These are phyloP conservation scores for Vigna angularis DNA, from an alignment of 306 rosid genomes.

Conservation along the genomic window DNA sequence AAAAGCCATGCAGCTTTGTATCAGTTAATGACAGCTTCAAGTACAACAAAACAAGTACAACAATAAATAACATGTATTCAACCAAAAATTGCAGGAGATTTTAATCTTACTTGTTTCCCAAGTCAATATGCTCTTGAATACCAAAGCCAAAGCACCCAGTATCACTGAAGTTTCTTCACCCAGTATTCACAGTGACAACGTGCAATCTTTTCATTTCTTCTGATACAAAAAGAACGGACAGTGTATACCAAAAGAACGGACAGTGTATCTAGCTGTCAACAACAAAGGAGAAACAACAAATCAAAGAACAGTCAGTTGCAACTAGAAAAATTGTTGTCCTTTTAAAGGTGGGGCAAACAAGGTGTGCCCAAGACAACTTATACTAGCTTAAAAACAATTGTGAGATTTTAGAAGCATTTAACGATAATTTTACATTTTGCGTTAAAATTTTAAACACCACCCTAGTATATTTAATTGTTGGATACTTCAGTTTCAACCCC, in stretches of 20 bases:
- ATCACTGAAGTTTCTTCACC: conserved; percentile 69
- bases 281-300: background rate
- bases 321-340: background rate
- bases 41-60: background rate
- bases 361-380: background rate
- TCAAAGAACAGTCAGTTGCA: conserved; percentile 3
- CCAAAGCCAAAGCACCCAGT: conserved; percentile 90
- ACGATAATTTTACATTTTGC: too few species aligned
- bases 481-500: too few species aligned
- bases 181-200: conserved; percentile 64
- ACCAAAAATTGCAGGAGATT: background rate
- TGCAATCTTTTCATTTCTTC: conserved; percentile 89
- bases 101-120: conserved; percentile 77
- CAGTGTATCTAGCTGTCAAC: conserved; percentile 78
- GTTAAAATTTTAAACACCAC: too few species aligned
- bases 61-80: background rate
- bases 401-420: too few species aligned
- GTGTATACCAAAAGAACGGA: conserved; percentile 81
- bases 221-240: conserved; percentile 77
- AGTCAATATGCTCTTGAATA: conserved; percentile 84
- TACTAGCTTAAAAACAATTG: too few species aligned
- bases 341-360: too few species aligned
- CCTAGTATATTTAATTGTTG: too few species aligned
- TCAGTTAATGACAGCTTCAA: background rate
- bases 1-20: background rate